Evolutionary conservation across 2,329 filamentous ascomycete species (phyloP).

Genomic region (Penicillium psychrosexuale): DNA sequence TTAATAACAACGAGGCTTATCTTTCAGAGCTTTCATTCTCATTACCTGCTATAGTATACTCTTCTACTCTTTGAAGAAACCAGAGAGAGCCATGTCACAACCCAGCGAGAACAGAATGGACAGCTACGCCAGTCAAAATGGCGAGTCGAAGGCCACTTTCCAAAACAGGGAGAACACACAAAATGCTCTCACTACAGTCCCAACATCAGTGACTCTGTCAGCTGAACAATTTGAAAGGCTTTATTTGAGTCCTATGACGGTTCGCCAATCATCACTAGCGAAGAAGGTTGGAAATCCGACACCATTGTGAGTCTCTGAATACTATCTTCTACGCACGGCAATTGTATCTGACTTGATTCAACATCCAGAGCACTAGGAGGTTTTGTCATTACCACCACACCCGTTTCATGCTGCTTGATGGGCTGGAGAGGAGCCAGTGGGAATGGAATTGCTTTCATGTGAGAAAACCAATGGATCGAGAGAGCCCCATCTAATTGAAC

Average conservation of each 20-base stretch:
- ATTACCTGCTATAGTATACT: not conserved
- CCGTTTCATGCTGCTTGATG: constrained; percentile 27
- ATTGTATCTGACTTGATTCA: not conserved
- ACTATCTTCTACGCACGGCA: not conserved
- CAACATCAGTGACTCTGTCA: constrained; percentile 28
- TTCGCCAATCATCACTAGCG: constrained; percentile 27
- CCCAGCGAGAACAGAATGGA: constrained; percentile 5
- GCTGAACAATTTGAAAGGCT: constrained; percentile 37
- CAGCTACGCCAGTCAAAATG: constrained; percentile 3
- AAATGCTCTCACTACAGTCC: constrained; percentile 13
- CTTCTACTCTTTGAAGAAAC: not conserved
- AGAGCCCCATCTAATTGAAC: not conserved
- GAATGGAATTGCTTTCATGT: constrained; percentile 26
- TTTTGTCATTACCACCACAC: constrained; percentile 28
- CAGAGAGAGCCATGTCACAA: not conserved
- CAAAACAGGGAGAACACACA: constrained; percentile 8
- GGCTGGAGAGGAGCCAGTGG: constrained; percentile 28
- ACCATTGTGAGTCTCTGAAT: constrained; percentile 27
- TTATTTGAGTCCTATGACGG: constrained; percentile 35
- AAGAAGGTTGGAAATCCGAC: constrained; percentile 34
- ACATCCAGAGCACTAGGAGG: constrained; percentile 22
- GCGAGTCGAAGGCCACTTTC: constrained; percentile 1
- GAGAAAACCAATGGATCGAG: not conserved
- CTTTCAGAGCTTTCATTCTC: not conserved
- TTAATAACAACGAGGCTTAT: not conserved